These are phyloP conservation scores for Kodamaea kakaduensis DNA, from an alignment of 805 yeast genomes.

Conservation along the genomic window DNA sequence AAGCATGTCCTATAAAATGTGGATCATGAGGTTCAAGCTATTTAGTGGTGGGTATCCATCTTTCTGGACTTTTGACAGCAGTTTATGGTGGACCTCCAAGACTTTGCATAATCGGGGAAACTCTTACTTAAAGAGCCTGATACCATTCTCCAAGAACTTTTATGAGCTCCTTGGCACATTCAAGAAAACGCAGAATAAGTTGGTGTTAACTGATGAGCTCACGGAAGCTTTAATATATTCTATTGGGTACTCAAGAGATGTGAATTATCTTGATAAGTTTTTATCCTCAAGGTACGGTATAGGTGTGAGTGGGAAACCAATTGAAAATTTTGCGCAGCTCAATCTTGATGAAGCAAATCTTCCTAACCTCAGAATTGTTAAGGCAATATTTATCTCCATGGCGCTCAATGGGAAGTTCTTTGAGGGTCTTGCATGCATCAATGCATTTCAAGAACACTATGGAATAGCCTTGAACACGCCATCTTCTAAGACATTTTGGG, in stretches of 20 bases:
- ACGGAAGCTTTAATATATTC: conserved; percentile 28
- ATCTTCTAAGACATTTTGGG: conserved; percentile 31
- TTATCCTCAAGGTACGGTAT: conserved; percentile 34
- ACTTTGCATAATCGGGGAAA: conserved; percentile 18
- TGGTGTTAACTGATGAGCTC: conserved; percentile 20
- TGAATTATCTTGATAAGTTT: conserved; percentile 20
- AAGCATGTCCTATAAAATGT: conserved; percentile 29
- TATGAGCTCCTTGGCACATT: conserved; percentile 20
- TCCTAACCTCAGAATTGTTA: conserved; percentile 25
- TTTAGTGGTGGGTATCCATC: conserved; percentile 30
- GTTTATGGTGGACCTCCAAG: conserved; percentile 16
- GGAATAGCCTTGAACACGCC: conserved; percentile 16
- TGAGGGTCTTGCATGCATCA: conserved; percentile 32
- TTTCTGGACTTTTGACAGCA: conserved; percentile 26
- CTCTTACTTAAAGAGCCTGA: conserved; percentile 17
- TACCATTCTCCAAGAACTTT: conserved; percentile 20
- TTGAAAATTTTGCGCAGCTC: conserved; percentile 5
- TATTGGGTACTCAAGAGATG: conserved; percentile 26
- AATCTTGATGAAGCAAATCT: conserved; percentile 15
- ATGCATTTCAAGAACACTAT: conserved; percentile 32
- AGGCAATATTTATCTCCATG: conserved; percentile 29
- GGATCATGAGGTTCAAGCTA: conserved; percentile 33
- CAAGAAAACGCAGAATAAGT: conserved; percentile 5
- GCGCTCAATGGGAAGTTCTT: conserved; percentile 30
- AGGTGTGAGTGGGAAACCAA: conserved; percentile 19